Percentiles rank a stretch among this genome's conserved stretches.
phyloP scores from a whole-genome alignment of 306 rosid species.

The Pterocarpus macrocarpus region DNA sequence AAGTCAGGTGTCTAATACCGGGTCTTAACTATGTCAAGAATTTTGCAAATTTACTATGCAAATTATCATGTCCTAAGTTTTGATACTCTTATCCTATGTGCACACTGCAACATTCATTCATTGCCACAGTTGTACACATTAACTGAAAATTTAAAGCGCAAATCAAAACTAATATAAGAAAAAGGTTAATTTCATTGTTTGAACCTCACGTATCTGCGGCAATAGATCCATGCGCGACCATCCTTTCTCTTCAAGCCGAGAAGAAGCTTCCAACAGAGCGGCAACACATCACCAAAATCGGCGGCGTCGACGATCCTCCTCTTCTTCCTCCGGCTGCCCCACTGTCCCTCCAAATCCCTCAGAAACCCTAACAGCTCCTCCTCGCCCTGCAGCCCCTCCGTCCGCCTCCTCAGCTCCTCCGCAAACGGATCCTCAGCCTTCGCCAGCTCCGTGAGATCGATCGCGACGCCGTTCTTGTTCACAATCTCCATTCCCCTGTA shows the following conservation, averaged over 20 bases:
- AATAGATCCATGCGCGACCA: conserved; percentile 87
- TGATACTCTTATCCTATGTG: neutral
- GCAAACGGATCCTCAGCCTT: conserved; percentile 65
- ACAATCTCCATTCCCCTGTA: conserved; percentile 53
- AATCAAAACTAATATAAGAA: neutral
- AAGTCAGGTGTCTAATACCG: neutral
- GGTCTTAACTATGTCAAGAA: neutral
- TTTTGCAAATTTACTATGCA: conserved; percentile 11
- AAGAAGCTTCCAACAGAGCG: conserved; percentile 84
- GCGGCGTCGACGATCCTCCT: conserved; percentile 80
- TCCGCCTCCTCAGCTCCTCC: conserved; percentile 69
- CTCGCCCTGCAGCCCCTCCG: conserved; percentile 67
- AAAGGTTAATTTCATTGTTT: neutral
- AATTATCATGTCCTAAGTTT: conserved; percentile 21
- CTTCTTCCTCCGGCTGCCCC: conserved; percentile 91
- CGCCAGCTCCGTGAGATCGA: conserved; percentile 58
- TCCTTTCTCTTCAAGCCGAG: conserved; percentile 82
- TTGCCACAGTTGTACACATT: neutral
- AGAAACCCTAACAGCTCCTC: conserved; percentile 76
- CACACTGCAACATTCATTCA: neutral
- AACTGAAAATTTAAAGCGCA: neutral
- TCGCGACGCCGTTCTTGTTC: conserved; percentile 58
- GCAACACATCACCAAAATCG: conserved; percentile 71
- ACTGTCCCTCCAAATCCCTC: conserved; percentile 81
- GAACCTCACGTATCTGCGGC: conserved; percentile 86